Conservation (phyloP, 441 rosid genomes). For the Pelargonium hybrid region DNA sequence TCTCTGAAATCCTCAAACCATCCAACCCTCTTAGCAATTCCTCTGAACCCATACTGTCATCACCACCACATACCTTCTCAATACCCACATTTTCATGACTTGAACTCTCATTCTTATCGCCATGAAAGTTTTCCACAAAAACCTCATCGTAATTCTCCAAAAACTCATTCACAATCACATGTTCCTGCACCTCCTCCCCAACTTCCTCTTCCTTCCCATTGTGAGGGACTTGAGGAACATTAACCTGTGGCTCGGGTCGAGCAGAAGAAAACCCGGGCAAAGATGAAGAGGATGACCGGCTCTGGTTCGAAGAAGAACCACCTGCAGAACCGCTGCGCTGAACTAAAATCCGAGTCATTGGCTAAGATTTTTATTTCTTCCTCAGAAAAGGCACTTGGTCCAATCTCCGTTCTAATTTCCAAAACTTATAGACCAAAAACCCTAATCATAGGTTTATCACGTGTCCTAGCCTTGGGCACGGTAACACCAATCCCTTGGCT, state of each 20-base stretch:
- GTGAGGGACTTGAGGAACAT: slow-evolving; percentile 30
- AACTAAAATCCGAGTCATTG: slow-evolving; percentile 87
- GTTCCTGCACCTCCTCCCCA: slow-evolving; percentile 44
- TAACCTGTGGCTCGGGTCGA: slow-evolving; percentile 42
- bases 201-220: slow-evolving; percentile 47
- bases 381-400: slow-evolving; percentile 15
- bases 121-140: slow-evolving; percentile 23
- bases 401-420: slow-evolving; percentile 18
- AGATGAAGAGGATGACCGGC: slow-evolving; percentile 47
- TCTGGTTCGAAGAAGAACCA: slow-evolving; percentile 62
- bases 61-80: slow-evolving; percentile 22
- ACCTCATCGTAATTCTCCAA: slow-evolving; percentile 38
- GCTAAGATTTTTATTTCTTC: slow-evolving; percentile 11
- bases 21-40: slow-evolving; percentile 26
- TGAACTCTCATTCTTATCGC: slow-evolving; percentile 26
- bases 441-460: slow-evolving; percentile 54
- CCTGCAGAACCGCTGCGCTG: slow-evolving; percentile 73
- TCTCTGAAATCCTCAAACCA: slow-evolving; percentile 37
- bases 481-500: slow-evolving; percentile 67
- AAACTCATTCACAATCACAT: slow-evolving; percentile 36
- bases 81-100: slow-evolving; percentile 30
- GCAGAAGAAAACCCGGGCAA: slow-evolving; percentile 4
- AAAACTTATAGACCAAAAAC: slow-evolving; percentile 31
- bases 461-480: slow-evolving; percentile 77
- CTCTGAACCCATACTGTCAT: slow-evolving; percentile 28